Conservation (phyloP, 352 stramenopile species). For the Phytophthora rubi region DNA sequence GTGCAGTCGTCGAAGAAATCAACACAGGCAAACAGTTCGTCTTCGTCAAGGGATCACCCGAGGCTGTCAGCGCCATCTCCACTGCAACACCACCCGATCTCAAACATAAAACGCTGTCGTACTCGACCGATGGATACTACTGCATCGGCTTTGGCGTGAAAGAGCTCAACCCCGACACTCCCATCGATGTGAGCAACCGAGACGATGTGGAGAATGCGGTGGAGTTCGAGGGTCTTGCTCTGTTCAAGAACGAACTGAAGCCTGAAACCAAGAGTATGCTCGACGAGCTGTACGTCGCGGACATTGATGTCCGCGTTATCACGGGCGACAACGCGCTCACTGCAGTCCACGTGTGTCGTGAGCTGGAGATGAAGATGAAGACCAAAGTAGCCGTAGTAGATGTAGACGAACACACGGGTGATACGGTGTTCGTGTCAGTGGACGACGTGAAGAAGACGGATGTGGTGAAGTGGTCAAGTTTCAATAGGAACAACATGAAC, state of each 20-base stretch:
- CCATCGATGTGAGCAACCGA: conserved; percentile 33
- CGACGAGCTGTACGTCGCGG: conserved; percentile 60
- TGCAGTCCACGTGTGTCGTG: conserved; percentile 47
- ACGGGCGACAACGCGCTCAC: conserved; percentile 79
- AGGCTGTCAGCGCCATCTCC: conserved; percentile 44
- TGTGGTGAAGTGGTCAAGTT: conserved; percentile 35
- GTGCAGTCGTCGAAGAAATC: conserved; percentile 50
- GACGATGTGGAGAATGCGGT: conserved; percentile 63
- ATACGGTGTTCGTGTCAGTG: conserved; percentile 38
- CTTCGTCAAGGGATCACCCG: conserved; percentile 63
- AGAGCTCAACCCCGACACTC: conserved; percentile 20
- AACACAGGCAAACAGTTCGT: conserved; percentile 42
- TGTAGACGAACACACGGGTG: conserved; percentile 27
- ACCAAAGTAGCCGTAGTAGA: conserved; percentile 51
- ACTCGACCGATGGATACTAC: conserved; percentile 71
- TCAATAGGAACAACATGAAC: conserved; percentile 40
- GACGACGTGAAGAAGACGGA: conserved; percentile 42
- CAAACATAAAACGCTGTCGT: conserved; percentile 46
- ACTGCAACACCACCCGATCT: conserved; percentile 55
- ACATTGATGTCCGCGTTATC: conserved; percentile 78
- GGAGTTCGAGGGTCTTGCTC: conserved; percentile 69
- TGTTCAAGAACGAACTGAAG: conserved; percentile 89
- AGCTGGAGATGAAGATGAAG: conserved; percentile 52
- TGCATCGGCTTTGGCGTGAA: conserved; percentile 55
- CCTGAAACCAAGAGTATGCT: conserved; percentile 71